These are phyloP conservation scores for Cyberlindnera lachancei DNA, from an alignment of 805 yeast genomes.

Conservation along the genomic window DNA sequence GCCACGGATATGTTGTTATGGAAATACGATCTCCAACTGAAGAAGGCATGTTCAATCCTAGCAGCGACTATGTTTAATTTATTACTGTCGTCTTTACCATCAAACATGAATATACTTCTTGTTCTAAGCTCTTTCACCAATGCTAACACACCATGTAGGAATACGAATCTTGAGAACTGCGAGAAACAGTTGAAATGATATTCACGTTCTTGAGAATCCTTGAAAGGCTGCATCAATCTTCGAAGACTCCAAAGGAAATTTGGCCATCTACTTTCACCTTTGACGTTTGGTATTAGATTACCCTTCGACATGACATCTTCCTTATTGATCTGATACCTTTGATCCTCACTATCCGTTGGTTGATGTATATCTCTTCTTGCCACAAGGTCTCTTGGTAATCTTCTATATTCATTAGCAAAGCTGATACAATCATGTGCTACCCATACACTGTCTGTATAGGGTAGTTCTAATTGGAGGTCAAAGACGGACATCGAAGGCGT, in stretches of 20 bases:
- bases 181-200: conserved; percentile 29
- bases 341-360: conserved; percentile 1
- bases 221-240: conserved; percentile 26
- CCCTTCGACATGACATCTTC: conserved; percentile 13
- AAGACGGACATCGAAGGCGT: conserved; percentile 31
- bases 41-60: conserved; percentile 25
- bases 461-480: conserved; percentile 37
- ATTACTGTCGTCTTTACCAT: conserved; percentile 4
- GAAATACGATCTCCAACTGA: conserved; percentile 29
- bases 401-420: conserved; percentile 21
- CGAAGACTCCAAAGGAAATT: conserved; percentile 28
- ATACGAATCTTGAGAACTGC: conserved; percentile 26
- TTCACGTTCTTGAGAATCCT: conserved; percentile 24
- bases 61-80: conserved; percentile 22
- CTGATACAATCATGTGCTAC: conserved; percentile 20
- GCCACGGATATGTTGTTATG: conserved; percentile 25
- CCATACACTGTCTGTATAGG: conserved; percentile 41
- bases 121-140: conserved; percentile 22
- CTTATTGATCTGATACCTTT: conserved; percentile 7
- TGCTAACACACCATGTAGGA: conserved; percentile 28
- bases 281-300: conserved; percentile 21
- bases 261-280: conserved; percentile 29
- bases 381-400: conserved; percentile 23
- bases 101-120: conserved; percentile 21
- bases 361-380: conserved; percentile 1